These are phyloP conservation scores for apple (Malus domestica) DNA, from an alignment of 306 rosid genomes.

Conservation along the genomic window ASM211411v1 NC_041804.1:9404001-9404500, in stretches of 20 bases:
- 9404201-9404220: slow-evolving; percentile 13
- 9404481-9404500: slow-evolving; percentile 20
- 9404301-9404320: neutral
- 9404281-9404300: slow-evolving; percentile 29
- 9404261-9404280: slow-evolving; percentile 18
- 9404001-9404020: no score
- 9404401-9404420: slow-evolving; percentile 12
- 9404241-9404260: slow-evolving; percentile 23
- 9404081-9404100: no score
- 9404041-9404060: no score
- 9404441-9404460: slow-evolving; percentile 23
- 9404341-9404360: neutral
- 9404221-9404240: neutral
- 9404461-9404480: slow-evolving; percentile 15
- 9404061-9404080: no score
- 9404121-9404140: neutral
- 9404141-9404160: neutral
- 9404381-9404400: slow-evolving; percentile 22
- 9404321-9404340: neutral
- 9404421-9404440: slow-evolving; percentile 5
- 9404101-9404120: neutral
- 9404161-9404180: neutral
- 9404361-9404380: neutral
- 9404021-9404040: no score
- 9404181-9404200: no score